Base-by-base conservation (phyloP, 73 alveolate genomes). In the Stentor coeruleus region DNA sequence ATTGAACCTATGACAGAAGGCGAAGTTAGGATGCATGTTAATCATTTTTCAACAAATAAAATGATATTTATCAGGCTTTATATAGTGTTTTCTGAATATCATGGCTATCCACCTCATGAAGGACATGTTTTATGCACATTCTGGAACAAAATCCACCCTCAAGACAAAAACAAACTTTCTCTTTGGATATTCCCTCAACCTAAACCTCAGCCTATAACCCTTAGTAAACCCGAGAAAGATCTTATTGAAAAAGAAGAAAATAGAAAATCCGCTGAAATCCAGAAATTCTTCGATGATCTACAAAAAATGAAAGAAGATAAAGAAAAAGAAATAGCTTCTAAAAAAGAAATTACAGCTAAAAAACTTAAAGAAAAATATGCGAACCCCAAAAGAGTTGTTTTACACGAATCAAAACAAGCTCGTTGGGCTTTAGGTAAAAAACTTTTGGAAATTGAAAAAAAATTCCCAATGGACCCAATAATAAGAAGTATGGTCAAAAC, bases 381-480 rank as follows among this genome's bases (percentile, higher is more conserved):
- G 37, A 66, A 66, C 33, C n/a, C 37, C 39, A 66, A 66, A 66
- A 66, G 79, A 66, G 39, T 28, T 28, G 79, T 20, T 1, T 2
- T 66, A 2, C 33, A 66, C 37, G 40, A 66, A 2, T 20, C n/a
- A 15, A 31, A 66, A 20, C 40, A 66, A 66, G 33, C n/a, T 11
- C n/a, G 79, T 28, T 66, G 79, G 79, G 37, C 2, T 20, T 40
- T 66, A 26, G 41, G 79, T 15, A 66, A 33, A 66, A 66, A 66
- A 20, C n/a, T 66, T 31, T 31, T 66, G n/a, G 79, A 66, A 66
- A 66, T 66, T 26, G 79, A 20, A 20, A 66, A 66, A 66, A 66
- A 66, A 2, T 66, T 66, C 79, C 79, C 79, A 26, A 14, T 66
- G 14, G 79, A 66, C 33, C 79, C 79, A 66, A 40, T 66, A 28